A percentile compares a stretch with the other conserved stretches of the same genome.
Evolutionary conservation across 1,284 basidiomycete genomes (phyloP).

Genomic region (Rhodotorula sp.): DNA sequence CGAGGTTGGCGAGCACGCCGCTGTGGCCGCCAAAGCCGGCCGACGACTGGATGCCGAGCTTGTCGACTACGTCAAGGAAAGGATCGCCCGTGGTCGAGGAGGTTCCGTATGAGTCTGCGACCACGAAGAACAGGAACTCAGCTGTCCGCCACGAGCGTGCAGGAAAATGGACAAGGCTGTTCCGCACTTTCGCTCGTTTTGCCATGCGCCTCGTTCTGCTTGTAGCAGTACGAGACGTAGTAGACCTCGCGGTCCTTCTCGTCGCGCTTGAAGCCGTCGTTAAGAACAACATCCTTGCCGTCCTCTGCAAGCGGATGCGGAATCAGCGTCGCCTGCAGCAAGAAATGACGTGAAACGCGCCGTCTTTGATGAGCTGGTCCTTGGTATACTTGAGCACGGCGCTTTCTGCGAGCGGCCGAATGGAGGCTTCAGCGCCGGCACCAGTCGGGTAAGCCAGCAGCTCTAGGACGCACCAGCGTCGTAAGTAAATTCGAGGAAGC

Average conservation of each 20-base stretch:
- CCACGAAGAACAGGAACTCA: neutral
- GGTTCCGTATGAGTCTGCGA: neutral
- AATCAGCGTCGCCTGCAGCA: neutral
- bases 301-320: neutral
- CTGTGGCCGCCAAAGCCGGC: neutral
- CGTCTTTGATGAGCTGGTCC: conserved; percentile 1
- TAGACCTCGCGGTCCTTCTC: neutral
- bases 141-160: neutral
- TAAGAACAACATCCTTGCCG: neutral
- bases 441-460: neutral
- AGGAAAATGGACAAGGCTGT: neutral
- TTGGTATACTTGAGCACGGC: neutral
- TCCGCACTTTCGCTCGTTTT: neutral
- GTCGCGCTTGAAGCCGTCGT: neutral
- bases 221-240: neutral
- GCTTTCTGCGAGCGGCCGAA: neutral
- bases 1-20: neutral
- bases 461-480: neutral
- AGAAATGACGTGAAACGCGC: neutral
- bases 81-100: neutral
- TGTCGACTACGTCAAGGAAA: neutral
- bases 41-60: neutral
- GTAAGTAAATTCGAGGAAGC: neutral
- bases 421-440: no score
- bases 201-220: neutral